Evolutionary conservation across 2,329 filamentous ascomycete species (phyloP), one percentile per base, ranked within the genome.

Genomic region (Tolypocladium pustulatum): DNA sequence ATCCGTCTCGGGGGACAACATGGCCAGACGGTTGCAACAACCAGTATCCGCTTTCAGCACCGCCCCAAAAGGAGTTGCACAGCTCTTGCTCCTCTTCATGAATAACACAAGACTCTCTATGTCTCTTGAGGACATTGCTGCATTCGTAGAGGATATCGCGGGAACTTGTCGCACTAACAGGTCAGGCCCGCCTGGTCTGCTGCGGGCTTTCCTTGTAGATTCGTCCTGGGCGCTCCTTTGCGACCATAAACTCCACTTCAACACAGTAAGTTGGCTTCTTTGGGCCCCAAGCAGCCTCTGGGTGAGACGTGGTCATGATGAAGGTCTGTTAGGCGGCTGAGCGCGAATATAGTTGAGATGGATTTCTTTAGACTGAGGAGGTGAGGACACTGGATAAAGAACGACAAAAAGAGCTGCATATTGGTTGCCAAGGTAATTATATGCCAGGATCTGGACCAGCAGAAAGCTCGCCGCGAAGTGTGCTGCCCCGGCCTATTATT

Each of bases 211-310:
- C 22, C 25, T 53, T 8, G 57, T 64, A 61, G 20, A 40, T 22
- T 25, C 43, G 4, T 5, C 49, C 60, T 2, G 43, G 25, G 37
- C 57, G 59, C 34, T 62, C 57, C 22, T 64, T 61, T 56, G 65
- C 65, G 17, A 68, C 65, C 34, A 68, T 58, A 38, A 66, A 66
- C 22, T 68, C 65, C 54, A 68, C 51, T 30, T 65, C 63, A 55
- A 67, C 56, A 57, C 55, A 38, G 37, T 34, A 34, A 9, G 5
- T 34, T 4, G 9, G 32, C 5, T 34, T 34, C 32, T 34, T 34
- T 34, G 9, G 32, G 32, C 5, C 32, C 32, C 32, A 34, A 34
- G 4, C 32, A 9, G n/a, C n/a, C n/a, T n/a, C n/a, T n/a, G n/a
- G n/a, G n/a, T n/a, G n/a, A n/a, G n/a, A n/a, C n/a, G n/a, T n/a